phyloP scores from a whole-genome alignment of 345 rosid species.

The Lepidium didymum region DNA sequence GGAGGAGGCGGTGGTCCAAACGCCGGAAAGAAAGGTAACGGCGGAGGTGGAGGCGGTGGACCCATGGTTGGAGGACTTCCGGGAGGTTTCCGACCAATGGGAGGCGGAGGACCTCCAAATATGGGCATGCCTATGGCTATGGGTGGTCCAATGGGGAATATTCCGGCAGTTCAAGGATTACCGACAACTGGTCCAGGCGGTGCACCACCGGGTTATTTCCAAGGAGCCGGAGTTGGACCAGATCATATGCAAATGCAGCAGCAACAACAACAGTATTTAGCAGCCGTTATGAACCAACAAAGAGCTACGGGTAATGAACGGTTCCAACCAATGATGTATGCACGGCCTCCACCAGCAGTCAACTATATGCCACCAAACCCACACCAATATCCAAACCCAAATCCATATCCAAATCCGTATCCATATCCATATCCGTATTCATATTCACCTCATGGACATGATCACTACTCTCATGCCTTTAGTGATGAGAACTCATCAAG shows the following conservation, averaged over 20 bases:
- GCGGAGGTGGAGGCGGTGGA: slow-evolving; percentile 22
- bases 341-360: slow-evolving; percentile 75
- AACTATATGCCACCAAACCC: slow-evolving; percentile 66
- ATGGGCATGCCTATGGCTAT: slow-evolving; percentile 32
- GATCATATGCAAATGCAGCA: slow-evolving; percentile 53
- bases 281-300: slow-evolving; percentile 87
- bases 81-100: slow-evolving; percentile 17
- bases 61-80: slow-evolving; percentile 17
- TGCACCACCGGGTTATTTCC: slow-evolving; percentile 49
- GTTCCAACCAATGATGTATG: slow-evolving; percentile 90
- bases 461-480: slow-evolving; percentile 49
- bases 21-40: slow-evolving; percentile 22
- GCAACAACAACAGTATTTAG: slow-evolving; percentile 52
- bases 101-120: slow-evolving; percentile 38
- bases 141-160: slow-evolving; percentile 34
- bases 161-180: slow-evolving; percentile 78
- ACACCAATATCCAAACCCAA: slow-evolving; percentile 35
- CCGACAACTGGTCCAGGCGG: slow-evolving; percentile 48
- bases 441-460: slow-evolving; percentile 18
- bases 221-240: slow-evolving; percentile 64
- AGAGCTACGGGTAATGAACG: slow-evolving; percentile 71
- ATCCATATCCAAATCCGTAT: slow-evolving; percentile 26
- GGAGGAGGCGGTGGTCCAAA: slow-evolving; percentile 14
- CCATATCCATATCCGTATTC: slow-evolving; percentile 28
- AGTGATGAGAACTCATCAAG: slow-evolving; percentile 89